These are phyloP conservation scores for Venturiaceae sp. DNA, from an alignment of 2,329 filamentous ascomycete species.

Conservation along the genomic window DNA sequence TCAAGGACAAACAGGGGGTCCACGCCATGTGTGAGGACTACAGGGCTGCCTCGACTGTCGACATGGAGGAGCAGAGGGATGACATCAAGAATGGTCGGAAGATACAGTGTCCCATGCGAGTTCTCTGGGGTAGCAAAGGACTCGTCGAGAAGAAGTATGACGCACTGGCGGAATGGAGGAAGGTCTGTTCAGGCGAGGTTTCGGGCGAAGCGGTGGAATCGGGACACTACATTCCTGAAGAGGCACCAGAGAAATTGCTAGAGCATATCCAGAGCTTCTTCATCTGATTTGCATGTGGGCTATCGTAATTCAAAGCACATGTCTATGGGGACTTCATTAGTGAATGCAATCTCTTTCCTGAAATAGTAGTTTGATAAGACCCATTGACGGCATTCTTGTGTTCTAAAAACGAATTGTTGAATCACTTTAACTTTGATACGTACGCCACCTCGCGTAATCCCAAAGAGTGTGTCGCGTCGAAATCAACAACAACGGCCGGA, in stretches of 20 bases:
- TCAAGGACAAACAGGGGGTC: slow-evolving; percentile 33
- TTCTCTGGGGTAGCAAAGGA: slow-evolving; percentile 42
- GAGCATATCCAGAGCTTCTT: slow-evolving; percentile 32
- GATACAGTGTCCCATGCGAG: slow-evolving; percentile 36
- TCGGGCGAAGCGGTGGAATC: slow-evolving; percentile 35
- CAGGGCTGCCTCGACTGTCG: slow-evolving; percentile 40
- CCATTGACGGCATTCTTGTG: no score
- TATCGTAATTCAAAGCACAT: no score
- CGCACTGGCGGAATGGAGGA: slow-evolving; percentile 40
- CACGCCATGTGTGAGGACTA: slow-evolving; percentile 48
- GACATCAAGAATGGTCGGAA: slow-evolving; percentile 34
- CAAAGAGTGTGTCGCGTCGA: neutral
- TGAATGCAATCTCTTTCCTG: neutral
- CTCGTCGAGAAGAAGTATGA: slow-evolving; percentile 42
- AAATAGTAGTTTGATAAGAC: neutral
- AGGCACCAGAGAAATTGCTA: slow-evolving; percentile 38
- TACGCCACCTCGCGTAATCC: no score
- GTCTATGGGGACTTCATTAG: neutral
- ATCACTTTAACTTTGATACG: no score
- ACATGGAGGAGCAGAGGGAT: slow-evolving; percentile 39
- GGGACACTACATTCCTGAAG: slow-evolving; percentile 43
- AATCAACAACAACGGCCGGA: neutral
- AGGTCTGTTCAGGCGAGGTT: slow-evolving; percentile 27
- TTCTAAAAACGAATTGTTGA: no score
- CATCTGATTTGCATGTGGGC: slow-evolving; percentile 15